phyloP scores from a whole-genome alignment of 352 stramenopile genomes.

The Globisporangium okanoganense region DNA sequence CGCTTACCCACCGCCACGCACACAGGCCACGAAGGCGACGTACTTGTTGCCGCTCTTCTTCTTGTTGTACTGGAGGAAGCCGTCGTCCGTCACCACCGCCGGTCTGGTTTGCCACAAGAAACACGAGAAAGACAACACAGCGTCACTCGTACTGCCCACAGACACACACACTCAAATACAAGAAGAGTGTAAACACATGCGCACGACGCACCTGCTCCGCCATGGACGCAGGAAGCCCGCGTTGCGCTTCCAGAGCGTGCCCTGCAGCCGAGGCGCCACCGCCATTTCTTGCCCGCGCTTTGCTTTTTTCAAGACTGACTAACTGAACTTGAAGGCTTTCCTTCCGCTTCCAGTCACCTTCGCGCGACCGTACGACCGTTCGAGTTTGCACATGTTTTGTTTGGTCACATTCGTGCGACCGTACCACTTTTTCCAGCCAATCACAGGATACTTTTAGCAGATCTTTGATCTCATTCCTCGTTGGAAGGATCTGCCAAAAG shows the following conservation, averaged over 20 bases:
- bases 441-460: background rate
- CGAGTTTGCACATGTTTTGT: background rate
- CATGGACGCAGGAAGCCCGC: slow-evolving; percentile 61
- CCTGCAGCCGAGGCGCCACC: slow-evolving; percentile 25
- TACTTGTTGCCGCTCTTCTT: slow-evolving; percentile 35
- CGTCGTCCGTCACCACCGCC: slow-evolving; percentile 54
- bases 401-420: background rate
- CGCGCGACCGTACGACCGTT: background rate
- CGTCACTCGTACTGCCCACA: background rate
- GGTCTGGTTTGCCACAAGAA: slow-evolving; percentile 23
- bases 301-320: background rate
- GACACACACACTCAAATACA: background rate
- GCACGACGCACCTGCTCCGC: slow-evolving; percentile 36
- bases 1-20: background rate
- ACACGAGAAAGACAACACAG: background rate
- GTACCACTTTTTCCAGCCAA: background rate
- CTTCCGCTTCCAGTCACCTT: background rate
- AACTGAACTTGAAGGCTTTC: slow-evolving; percentile 2
- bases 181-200: background rate
- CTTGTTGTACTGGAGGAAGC: slow-evolving; percentile 70
- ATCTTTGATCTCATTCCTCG: too few species aligned
- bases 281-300: background rate
- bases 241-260: slow-evolving; percentile 67
- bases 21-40: too few species aligned
- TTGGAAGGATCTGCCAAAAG: too few species aligned